Conservation (phyloP, 1,139 yeast genomes). For the Magnusiomyces paraingens region DNA sequence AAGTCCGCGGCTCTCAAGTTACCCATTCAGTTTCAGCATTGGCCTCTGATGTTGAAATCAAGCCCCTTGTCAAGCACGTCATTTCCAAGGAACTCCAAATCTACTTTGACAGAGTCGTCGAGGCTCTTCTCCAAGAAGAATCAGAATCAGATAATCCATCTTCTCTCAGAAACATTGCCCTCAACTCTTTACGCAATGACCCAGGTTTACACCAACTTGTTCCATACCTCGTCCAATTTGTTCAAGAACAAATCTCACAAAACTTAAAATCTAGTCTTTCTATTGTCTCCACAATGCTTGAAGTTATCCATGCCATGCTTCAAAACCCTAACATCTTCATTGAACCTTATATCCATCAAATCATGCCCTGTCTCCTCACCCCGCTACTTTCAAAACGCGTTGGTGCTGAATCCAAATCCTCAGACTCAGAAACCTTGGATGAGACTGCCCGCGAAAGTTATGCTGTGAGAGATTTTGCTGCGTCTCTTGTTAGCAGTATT, state of each 20-base stretch:
- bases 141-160: conserved; percentile 30
- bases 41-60: conserved; percentile 61
- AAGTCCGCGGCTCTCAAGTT: conserved; percentile 38
- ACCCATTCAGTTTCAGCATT: conserved; percentile 32
- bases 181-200: conserved; percentile 77
- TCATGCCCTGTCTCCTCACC: conserved; percentile 93
- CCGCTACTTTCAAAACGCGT: conserved; percentile 80
- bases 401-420: conserved; percentile 47
- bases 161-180: conserved; percentile 65
- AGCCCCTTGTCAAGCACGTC: conserved; percentile 95
- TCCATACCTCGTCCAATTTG: conserved; percentile 93
- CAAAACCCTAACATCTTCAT: conserved; percentile 81
- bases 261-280: conserved; percentile 64
- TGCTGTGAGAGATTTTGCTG: conserved; percentile 76
- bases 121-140: conserved; percentile 53
- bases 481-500: conserved; percentile 71
- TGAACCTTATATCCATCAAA: conserved; percentile 93
- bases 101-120: conserved; percentile 85
- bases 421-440: conserved; percentile 25
- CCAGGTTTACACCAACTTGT: conserved; percentile 96
- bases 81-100: conserved; percentile 88
- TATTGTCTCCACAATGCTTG: conserved; percentile 79
- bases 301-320: conserved; percentile 77
- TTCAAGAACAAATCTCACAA: conserved; percentile 91
- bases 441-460: conserved; percentile 23